A percentile compares a stretch with the other conserved stretches of the same genome.
Evolutionary conservation across 805 yeast species (phyloP).

Genomic region (Kockiozyma suomiensis): DNA sequence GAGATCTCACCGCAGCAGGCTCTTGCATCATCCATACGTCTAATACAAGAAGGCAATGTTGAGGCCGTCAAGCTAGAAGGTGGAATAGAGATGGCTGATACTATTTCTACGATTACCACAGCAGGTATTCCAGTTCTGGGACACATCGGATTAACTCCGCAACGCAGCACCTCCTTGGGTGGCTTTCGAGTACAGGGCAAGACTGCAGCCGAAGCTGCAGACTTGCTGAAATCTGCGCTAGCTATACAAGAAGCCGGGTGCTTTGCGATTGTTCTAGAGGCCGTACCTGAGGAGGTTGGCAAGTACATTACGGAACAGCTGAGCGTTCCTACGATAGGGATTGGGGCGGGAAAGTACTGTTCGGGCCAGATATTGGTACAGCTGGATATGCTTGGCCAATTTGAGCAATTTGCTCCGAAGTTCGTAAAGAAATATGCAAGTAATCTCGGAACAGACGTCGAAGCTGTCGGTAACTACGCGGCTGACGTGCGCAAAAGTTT

Average conservation of each 20-base stretch:
- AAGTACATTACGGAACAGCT: slow-evolving; percentile 61
- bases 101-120: slow-evolving; percentile 58
- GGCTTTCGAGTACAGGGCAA: slow-evolving; percentile 89
- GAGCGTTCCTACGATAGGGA: slow-evolving; percentile 84
- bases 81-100: slow-evolving; percentile 58
- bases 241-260: slow-evolving; percentile 76
- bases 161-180: slow-evolving; percentile 72
- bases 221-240: slow-evolving; percentile 66
- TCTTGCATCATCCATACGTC: slow-evolving; percentile 54
- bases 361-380: slow-evolving; percentile 91
- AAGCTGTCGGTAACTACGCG: slow-evolving; percentile 57
- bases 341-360: slow-evolving; percentile 86
- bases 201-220: slow-evolving; percentile 54
- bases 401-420: slow-evolving; percentile 59
- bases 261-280: slow-evolving; percentile 75
- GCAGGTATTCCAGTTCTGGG: slow-evolving; percentile 89
- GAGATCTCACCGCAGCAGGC: slow-evolving; percentile 70
- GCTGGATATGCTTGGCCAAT: slow-evolving; percentile 74
- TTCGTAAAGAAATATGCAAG: slow-evolving; percentile 74
- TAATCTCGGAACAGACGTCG: slow-evolving; percentile 52
- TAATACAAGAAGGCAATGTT: slow-evolving; percentile 59
- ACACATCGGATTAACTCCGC: slow-evolving; percentile 93
- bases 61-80: slow-evolving; percentile 89
- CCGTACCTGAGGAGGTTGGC: slow-evolving; percentile 78
- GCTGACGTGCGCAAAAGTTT: slow-evolving; percentile 56